Evolutionary conservation across 495 filamentous ascomycete species (phyloP).

Genomic region (Aspergillus incahuasiensis): DNA sequence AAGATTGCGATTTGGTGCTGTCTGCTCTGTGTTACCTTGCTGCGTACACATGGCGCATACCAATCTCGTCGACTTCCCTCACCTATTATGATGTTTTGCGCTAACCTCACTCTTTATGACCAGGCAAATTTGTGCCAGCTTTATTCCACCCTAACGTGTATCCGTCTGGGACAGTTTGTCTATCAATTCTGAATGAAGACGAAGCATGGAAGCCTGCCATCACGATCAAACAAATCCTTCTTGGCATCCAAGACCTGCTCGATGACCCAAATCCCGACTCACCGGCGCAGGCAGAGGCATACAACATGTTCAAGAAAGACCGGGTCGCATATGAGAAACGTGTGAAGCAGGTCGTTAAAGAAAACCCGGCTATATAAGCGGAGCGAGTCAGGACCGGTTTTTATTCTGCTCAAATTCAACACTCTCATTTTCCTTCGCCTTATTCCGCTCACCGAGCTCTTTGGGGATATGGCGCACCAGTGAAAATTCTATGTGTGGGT

Average conservation of each 20-base stretch:
- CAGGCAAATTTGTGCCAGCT: constrained; percentile 94
- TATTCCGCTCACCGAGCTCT: not conserved
- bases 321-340: constrained; percentile 79
- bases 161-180: constrained; percentile 93
- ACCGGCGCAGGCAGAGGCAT: constrained; percentile 94
- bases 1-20: not conserved
- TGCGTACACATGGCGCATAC: not conserved
- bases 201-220: constrained; percentile 98
- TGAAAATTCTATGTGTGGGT: constrained; percentile 9
- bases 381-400: not conserved
- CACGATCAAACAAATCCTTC: constrained; percentile 93
- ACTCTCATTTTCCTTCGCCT: not conserved
- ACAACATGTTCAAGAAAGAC: constrained; percentile 95
- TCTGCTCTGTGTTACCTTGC: not conserved
- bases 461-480: constrained; percentile 10
- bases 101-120: not conserved
- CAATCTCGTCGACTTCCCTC: not conserved
- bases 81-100: not conserved
- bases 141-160: constrained; percentile 99
- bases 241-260: constrained; percentile 92
- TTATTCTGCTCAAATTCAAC: not conserved
- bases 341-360: constrained; percentile 78
- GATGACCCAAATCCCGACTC: constrained; percentile 97
- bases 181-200: constrained; percentile 97
- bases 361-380: constrained; percentile 69